Evolutionary conservation across 2,329 filamentous ascomycete species (phyloP), one percentile per base, ranked within the genome.

Genomic region (Graphiopsis chlorocephala): DNA sequence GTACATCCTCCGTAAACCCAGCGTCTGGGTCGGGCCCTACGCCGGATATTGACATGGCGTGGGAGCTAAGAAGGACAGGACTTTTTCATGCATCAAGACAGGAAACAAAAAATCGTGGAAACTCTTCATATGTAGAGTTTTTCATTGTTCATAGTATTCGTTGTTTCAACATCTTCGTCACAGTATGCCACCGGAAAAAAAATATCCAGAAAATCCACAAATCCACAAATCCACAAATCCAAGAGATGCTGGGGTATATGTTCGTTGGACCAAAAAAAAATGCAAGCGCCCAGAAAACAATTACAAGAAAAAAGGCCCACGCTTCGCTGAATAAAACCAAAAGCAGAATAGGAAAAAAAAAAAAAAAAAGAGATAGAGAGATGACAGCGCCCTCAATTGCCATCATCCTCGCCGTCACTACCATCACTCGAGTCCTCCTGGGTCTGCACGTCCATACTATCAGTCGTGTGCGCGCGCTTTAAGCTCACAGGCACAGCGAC

Each of bases 361-460:
- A 35, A 11, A n/a, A n/a, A 35, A 35, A 5, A 31, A 31, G 29
- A 8, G 28, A 4, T 8, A 29, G 28, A 29, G 0, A 23, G 6
- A 56, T 2, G 28, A 23, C 28, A 11, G 31, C 31, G 33, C 20
- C n/a, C 45, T 20, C 59, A 23, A 31, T 33, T 45, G 3, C 33
- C 59, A 31, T 62, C 48, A 31, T 69, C 66, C 12, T 66, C 65
- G 3, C 65, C 66, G 10, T 64, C 59, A 20, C 38, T 64, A 14
- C 64, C 60, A 5, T 56, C 66, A 5, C 48, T 50, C 35, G 56
- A 67, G 42, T 28, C 65, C 33, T 20, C 64, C 35, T 61, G 64
- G 31, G 47, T 67, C 42, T 64, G 62, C 31, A 68, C 69, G 63
- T 68, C 67, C 64, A 70, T 69, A 38, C 69, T 72, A 29, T 71